A percentile compares a stretch with the other conserved stretches of the same genome.
Conservation (phyloP, 306 rosid species). For the Fragaria ananassa region DNA sequence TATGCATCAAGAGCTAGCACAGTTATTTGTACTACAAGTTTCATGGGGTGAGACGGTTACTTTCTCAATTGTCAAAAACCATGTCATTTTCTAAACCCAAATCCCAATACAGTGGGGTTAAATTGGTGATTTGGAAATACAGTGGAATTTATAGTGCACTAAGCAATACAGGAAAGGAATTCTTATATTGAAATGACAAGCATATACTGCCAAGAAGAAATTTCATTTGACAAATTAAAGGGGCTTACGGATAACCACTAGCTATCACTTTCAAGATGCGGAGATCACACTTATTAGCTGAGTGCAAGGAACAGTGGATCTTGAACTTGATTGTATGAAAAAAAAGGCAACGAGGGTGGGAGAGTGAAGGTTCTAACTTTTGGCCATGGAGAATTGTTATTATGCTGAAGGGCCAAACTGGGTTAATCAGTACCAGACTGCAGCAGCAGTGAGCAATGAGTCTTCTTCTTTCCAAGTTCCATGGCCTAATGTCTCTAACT, state of each 20-base stretch:
- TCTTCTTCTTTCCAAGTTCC: conserved; percentile 40
- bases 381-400: conserved; percentile 56
- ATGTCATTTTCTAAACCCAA: background rate
- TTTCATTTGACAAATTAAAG: conserved; percentile 59
- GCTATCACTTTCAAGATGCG: conserved; percentile 53
- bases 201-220: conserved; percentile 49
- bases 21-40: background rate
- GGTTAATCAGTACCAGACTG: conserved; percentile 19
- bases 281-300: conserved; percentile 43
- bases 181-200: conserved; percentile 47
- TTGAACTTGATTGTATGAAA: conserved; percentile 14
- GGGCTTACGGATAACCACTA: conserved; percentile 37
- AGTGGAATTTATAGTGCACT: background rate
- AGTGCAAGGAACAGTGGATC: conserved; percentile 48
- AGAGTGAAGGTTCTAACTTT: conserved; percentile 16
- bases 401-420: conserved; percentile 32
- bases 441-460: conserved; percentile 28
- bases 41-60: background rate
- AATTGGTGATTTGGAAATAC: background rate
- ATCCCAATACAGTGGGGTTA: background rate
- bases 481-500: conserved; percentile 40
- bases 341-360: conserved; percentile 37
- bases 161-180: conserved; percentile 4
- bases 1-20: background rate
- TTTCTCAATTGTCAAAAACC: background rate